Conservation (phyloP, 495 filamentous ascomycete species). For the Podospora anserina region DNA sequence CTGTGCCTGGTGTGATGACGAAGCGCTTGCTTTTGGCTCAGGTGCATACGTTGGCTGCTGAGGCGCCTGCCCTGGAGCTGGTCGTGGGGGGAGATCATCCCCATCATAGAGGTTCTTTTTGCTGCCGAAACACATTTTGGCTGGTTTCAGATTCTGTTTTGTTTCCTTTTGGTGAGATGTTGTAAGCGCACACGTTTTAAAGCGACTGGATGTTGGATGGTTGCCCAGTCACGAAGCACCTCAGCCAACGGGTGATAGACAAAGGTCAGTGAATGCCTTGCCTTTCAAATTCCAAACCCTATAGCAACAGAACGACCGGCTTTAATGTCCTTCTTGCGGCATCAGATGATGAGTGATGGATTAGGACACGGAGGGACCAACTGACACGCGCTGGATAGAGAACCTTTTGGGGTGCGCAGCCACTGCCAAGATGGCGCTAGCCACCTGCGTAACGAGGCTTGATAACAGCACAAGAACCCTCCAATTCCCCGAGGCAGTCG, state of each 20-base stretch:
- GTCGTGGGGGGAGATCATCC: conserved; percentile 29
- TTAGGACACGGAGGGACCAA: neutral
- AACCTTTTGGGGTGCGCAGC: neutral
- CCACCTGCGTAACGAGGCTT: neutral
- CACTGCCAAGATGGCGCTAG: neutral
- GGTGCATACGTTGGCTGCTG: conserved; percentile 28
- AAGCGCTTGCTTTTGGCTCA: conserved; percentile 18
- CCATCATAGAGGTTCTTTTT: conserved; percentile 35
- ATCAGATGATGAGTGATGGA: conserved; percentile 3
- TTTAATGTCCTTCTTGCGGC: neutral
- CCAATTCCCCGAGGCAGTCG: neutral
- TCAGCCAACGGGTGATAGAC: neutral
- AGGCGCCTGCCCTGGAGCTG: conserved; percentile 20
- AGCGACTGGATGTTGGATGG: too few relatives aligned
- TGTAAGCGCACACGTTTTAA: too few relatives aligned
- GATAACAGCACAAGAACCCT: neutral
- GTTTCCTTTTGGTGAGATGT: too few relatives aligned
- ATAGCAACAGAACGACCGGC: neutral
- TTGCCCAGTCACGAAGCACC: neutral
- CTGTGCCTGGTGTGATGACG: conserved; percentile 19
- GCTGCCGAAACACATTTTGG: conserved; percentile 46
- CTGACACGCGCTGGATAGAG: conserved; percentile 1
- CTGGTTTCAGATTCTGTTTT: neutral
- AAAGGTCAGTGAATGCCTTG: neutral
- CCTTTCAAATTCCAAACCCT: neutral